phyloP scores from a whole-genome alignment of 257 asterid genomes.

The Gentiana macrophylla region DNA sequence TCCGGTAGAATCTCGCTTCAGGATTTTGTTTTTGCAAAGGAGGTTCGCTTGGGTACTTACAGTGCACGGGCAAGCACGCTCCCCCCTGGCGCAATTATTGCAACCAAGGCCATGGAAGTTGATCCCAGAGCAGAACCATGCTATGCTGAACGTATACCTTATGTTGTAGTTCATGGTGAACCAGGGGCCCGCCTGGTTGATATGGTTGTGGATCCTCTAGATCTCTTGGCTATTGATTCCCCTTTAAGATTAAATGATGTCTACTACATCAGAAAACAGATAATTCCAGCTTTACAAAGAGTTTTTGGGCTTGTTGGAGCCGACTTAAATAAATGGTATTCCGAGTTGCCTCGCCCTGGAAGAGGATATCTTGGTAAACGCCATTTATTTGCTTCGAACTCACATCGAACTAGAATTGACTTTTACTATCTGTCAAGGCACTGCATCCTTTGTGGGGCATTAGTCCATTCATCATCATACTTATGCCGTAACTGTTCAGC shows the following conservation, averaged over 20 bases:
- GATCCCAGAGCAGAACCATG: slow-evolving; percentile 97
- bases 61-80: slow-evolving; percentile 51
- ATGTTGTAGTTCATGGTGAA: slow-evolving; percentile 86
- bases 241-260: slow-evolving; percentile 71
- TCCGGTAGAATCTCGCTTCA: slow-evolving; percentile 78
- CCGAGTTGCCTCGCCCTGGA: slow-evolving; percentile 77
- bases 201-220: slow-evolving; percentile 85
- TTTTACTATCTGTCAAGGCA: slow-evolving; percentile 71
- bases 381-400: slow-evolving; percentile 27
- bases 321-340: slow-evolving; percentile 75
- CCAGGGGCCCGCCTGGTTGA: slow-evolving; percentile 91
- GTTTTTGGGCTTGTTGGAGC: slow-evolving; percentile 89
- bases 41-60: slow-evolving; percentile 94
- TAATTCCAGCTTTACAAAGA: slow-evolving; percentile 82
- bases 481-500: slow-evolving; percentile 49
- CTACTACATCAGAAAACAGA: slow-evolving; percentile 86
- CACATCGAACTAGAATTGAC: slow-evolving; percentile 66
- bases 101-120: slow-evolving; percentile 66
- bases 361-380: slow-evolving; percentile 54
- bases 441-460: slow-evolving; percentile 65
- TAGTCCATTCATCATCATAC: slow-evolving; percentile 60
- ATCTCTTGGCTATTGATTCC: slow-evolving; percentile 60
- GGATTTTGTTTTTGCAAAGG: slow-evolving; percentile 94
- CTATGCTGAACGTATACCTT: slow-evolving; percentile 90
- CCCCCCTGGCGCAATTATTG: slow-evolving; percentile 97